Percentiles rank a stretch among this genome's conserved stretches.
Conservation (phyloP, 2,329 filamentous ascomycete species). For the Fusarium pseudonygamai region DNA sequence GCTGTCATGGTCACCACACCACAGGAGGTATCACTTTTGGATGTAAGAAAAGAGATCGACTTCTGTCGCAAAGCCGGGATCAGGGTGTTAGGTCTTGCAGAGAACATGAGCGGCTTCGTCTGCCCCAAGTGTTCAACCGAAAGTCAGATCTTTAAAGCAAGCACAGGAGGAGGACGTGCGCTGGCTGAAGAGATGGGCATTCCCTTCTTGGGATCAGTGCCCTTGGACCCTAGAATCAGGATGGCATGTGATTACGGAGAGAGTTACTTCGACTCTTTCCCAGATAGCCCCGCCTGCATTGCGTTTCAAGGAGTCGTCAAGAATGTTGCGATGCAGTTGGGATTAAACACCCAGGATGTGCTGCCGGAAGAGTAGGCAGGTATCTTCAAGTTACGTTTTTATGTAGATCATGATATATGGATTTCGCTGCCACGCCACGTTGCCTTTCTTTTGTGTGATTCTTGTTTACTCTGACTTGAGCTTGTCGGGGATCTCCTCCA, state of each 20-base stretch:
- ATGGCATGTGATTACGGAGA: constrained; percentile 98
- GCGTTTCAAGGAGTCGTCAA: constrained; percentile 85
- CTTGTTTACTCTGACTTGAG: constrained; percentile 45
- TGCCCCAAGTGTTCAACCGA: constrained; percentile 89
- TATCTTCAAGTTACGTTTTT: constrained; percentile 12
- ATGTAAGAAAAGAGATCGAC: constrained; percentile 97
- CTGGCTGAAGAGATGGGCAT: constrained; percentile 88
- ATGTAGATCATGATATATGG: constrained; percentile 33
- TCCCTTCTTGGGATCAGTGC: constrained; percentile 88
- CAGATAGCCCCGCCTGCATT: constrained; percentile 88
- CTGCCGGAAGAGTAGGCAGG: constrained; percentile 50
- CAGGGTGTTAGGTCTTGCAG: constrained; percentile 84
- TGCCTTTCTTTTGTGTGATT: background rate
- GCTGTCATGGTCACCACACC: constrained; percentile 94
- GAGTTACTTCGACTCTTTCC: constrained; percentile 94
- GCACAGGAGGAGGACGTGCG: constrained; percentile 84
- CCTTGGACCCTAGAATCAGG: constrained; percentile 90
- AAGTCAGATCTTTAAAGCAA: constrained; percentile 88
- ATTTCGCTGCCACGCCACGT: background rate
- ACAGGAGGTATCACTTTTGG: constrained; percentile 90
- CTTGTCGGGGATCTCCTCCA: constrained; percentile 81
- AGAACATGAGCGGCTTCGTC: constrained; percentile 98
- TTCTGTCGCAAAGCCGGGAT: constrained; percentile 97
- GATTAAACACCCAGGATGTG: constrained; percentile 66
- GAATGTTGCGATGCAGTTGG: constrained; percentile 72